Conservation (phyloP, 176 grass and related monocot species). For the Thalia dealbata region DNA sequence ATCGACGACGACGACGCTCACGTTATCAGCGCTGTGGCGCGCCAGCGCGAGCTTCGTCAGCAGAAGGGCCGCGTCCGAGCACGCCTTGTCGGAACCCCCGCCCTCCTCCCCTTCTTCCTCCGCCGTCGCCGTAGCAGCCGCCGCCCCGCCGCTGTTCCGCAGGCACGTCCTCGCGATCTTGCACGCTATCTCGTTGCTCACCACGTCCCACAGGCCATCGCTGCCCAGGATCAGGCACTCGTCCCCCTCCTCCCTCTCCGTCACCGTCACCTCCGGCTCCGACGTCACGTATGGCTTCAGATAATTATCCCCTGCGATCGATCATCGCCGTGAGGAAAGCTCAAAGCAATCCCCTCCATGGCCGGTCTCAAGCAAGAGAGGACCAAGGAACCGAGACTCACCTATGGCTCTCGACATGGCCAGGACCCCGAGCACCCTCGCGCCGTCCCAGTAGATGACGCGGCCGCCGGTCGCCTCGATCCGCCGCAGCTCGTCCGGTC, state of each 20-base stretch:
- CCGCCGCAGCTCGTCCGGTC: conserved; percentile 60
- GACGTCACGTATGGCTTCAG: conserved; percentile 78
- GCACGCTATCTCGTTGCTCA: conserved; percentile 76
- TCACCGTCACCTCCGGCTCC: conserved; percentile 72
- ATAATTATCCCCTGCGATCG: conserved; percentile 52
- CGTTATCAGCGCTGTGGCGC: conserved; percentile 55
- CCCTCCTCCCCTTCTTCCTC: not conserved
- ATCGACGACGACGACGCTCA: conserved; percentile 68
- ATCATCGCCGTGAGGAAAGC: not conserved
- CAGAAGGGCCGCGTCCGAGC: conserved; percentile 47
- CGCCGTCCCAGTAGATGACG: conserved; percentile 87
- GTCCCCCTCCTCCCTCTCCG: conserved; percentile 59
- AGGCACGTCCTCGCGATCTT: conserved; percentile 57
- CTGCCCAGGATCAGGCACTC: conserved; percentile 80
- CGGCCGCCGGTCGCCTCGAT: conserved; percentile 65
- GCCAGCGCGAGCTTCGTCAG: conserved; percentile 87
- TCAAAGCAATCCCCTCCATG: not conserved
- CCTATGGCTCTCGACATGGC: conserved; percentile 91
- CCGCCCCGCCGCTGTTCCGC: not conserved
- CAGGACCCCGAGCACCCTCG: conserved; percentile 77
- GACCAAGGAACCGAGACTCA: not conserved
- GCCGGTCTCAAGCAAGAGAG: not conserved
- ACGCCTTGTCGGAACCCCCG: conserved; percentile 30
- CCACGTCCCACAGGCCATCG: conserved; percentile 93
- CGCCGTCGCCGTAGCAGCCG: not conserved